Evolutionary conservation across 1,139 yeast genomes (phyloP).

Genomic region (Magnusiomyces magnusii): DNA sequence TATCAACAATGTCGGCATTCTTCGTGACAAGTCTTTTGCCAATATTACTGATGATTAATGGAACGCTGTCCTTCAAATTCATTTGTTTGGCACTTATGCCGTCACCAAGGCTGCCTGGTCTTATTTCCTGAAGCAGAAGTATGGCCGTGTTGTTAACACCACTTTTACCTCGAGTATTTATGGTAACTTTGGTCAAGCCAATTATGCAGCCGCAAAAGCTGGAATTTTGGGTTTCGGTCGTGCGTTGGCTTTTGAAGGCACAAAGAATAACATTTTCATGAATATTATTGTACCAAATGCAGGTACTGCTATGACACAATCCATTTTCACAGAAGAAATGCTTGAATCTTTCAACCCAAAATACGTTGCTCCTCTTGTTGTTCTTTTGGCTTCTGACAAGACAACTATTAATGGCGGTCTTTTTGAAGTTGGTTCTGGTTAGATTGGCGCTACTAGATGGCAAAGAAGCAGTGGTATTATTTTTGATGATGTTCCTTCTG

Average conservation of each 20-base stretch:
- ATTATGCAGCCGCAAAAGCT: slow-evolving; percentile 89
- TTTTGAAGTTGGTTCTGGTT: slow-evolving; percentile 80
- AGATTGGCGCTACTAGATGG: slow-evolving; percentile 95
- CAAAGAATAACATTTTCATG: slow-evolving; percentile 63
- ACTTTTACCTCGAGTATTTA: slow-evolving; percentile 95
- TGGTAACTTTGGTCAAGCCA: slow-evolving; percentile 97
- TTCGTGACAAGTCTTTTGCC: slow-evolving; percentile 81
- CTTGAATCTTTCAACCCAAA: slow-evolving; percentile 77
- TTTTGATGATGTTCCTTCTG: slow-evolving; percentile 46
- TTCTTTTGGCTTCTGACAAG: slow-evolving; percentile 66
- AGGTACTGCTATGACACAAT: slow-evolving; percentile 93
- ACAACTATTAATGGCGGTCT: slow-evolving; percentile 61
- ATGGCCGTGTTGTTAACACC: slow-evolving; percentile 80
- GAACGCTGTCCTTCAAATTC: slow-evolving; percentile 75
- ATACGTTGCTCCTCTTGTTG: slow-evolving; percentile 86
- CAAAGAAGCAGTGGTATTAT: slow-evolving; percentile 87
- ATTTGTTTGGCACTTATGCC: slow-evolving; percentile 72
- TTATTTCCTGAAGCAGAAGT: slow-evolving; percentile 63
- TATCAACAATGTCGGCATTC: slow-evolving; percentile 90
- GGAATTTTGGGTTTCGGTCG: slow-evolving; percentile 81
- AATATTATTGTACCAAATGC: slow-evolving; percentile 95
- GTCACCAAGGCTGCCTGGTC: slow-evolving; percentile 95
- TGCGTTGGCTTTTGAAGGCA: slow-evolving; percentile 88
- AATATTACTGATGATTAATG: slow-evolving; percentile 83
- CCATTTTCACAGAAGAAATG: slow-evolving; percentile 74